A percentile compares a stretch with the other conserved stretches of the same genome.
Evolutionary conservation across 805 yeast species (phyloP).

Genomic region (Spathaspora sp.): DNA sequence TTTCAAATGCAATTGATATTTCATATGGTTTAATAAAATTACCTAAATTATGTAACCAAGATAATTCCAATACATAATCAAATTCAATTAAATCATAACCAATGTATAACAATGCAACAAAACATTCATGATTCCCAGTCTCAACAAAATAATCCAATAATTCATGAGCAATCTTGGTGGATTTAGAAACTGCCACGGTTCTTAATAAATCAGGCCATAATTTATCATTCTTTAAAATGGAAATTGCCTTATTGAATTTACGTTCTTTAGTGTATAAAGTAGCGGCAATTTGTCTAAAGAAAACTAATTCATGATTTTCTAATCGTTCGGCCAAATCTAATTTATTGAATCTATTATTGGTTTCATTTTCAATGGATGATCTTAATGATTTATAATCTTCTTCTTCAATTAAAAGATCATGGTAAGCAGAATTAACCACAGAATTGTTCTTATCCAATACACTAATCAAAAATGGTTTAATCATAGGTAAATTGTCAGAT

Average conservation of each 20-base stretch:
- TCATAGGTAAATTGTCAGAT: conserved; percentile 93
- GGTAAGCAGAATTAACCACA: conserved; percentile 92
- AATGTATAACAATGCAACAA: conserved; percentile 81
- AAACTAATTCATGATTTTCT: conserved; percentile 85
- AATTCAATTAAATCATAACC: conserved; percentile 77
- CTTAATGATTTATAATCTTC: conserved; percentile 90
- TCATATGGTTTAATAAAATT: conserved; percentile 91
- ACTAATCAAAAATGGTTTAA: conserved; percentile 90
- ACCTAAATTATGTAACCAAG: conserved; percentile 84
- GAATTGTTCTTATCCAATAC: conserved; percentile 88
- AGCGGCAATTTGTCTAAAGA: conserved; percentile 96
- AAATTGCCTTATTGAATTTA: conserved; percentile 87
- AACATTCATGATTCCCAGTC: conserved; percentile 93
- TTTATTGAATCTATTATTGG: conserved; percentile 88
- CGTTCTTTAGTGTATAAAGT: conserved; percentile 89
- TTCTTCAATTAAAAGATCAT: conserved; percentile 92
- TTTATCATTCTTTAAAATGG: conserved; percentile 85
- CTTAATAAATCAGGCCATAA: conserved; percentile 93
- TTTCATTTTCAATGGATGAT: conserved; percentile 70
- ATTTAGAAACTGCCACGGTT: conserved; percentile 82
- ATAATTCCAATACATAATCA: conserved; percentile 82
- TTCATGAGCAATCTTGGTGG: conserved; percentile 82
- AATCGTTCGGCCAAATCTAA: conserved; percentile 88
- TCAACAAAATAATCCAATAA: conserved; percentile 88
- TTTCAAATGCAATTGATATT: conserved; percentile 81